Percentiles rank a stretch among this genome's conserved stretches.
Evolutionary conservation across 1,284 basidiomycete species (phyloP).

Genomic region (Pisolithus thermaeus): DNA sequence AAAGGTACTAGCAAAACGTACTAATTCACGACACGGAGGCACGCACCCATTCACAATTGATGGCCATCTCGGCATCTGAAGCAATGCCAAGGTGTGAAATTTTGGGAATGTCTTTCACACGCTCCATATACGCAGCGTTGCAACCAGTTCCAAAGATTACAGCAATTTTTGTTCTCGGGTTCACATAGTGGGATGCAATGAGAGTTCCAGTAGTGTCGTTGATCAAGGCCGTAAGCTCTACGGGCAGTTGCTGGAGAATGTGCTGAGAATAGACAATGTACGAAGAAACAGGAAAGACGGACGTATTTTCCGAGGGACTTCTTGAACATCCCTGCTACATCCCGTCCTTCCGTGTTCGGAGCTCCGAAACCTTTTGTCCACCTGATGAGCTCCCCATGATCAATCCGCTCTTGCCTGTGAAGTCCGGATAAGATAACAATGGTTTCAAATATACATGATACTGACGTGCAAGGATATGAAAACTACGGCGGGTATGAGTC

Average conservation of each 20-base stretch:
- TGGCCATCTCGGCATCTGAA: slow-evolving; percentile 75
- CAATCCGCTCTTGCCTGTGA: slow-evolving; percentile 81
- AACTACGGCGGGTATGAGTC: slow-evolving; percentile 47
- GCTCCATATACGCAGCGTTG: slow-evolving; percentile 97
- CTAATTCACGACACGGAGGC: not conserved
- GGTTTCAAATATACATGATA: slow-evolving; percentile 8
- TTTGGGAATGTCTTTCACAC: slow-evolving; percentile 72
- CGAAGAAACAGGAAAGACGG: slow-evolving; percentile 17
- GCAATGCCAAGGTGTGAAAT: slow-evolving; percentile 73
- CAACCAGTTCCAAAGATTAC: slow-evolving; percentile 98
- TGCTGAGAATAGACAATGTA: slow-evolving; percentile 1
- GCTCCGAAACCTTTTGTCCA: slow-evolving; percentile 99
- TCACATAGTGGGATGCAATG: slow-evolving; percentile 95
- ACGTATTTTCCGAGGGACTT: slow-evolving; percentile 74
- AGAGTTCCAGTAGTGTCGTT: slow-evolving; percentile 98
- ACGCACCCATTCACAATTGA: slow-evolving; percentile 93
- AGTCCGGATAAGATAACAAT: not conserved
- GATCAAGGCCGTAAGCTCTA: slow-evolving; percentile 80
- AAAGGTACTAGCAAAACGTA: not conserved
- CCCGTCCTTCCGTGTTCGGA: slow-evolving; percentile 85
- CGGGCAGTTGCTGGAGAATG: slow-evolving; percentile 54
- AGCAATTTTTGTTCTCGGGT: slow-evolving; percentile 85
- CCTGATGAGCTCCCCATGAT: slow-evolving; percentile 91
- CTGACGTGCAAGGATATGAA: slow-evolving; percentile 88
- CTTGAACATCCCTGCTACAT: slow-evolving; percentile 92